Conservation (phyloP, 1,284 basidiomycete genomes). For the Pseudozyma pruni region DNA sequence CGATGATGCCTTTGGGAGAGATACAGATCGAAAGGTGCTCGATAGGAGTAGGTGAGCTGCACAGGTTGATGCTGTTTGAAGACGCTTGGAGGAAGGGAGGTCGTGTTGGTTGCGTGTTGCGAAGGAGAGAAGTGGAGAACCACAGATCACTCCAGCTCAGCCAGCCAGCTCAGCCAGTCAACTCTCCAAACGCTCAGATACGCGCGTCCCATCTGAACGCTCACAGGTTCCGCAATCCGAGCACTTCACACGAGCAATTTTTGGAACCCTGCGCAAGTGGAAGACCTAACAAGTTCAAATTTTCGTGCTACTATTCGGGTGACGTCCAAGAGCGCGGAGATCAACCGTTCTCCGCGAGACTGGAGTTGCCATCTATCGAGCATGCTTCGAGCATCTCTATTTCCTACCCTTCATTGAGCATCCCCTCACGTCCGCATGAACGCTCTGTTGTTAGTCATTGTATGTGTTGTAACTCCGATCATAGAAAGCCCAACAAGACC, state of each 20-base stretch:
- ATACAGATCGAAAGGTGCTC: neutral
- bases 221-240: constrained; percentile 14
- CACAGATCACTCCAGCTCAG: constrained; percentile 19
- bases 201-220: constrained; percentile 23
- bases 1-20: no score
- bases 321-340: no score
- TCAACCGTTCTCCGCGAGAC: no score
- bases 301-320: no score
- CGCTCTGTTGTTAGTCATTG: no score
- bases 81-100: neutral
- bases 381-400: neutral
- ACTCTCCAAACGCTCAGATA: constrained; percentile 8
- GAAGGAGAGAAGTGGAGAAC: constrained; percentile 16
- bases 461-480: neutral
- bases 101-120: constrained; percentile 3
- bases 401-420: no score
- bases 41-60: neutral
- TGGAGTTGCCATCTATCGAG: constrained; percentile 4
- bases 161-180: neutral
- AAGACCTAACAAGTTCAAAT: neutral
- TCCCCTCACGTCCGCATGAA: no score
- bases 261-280: neutral
- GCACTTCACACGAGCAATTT: neutral
- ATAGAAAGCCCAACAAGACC: constrained; percentile 9
- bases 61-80: neutral